Conservation (phyloP, 768 basidiomycete species). For the Hirschioporus abietinus region DNA sequence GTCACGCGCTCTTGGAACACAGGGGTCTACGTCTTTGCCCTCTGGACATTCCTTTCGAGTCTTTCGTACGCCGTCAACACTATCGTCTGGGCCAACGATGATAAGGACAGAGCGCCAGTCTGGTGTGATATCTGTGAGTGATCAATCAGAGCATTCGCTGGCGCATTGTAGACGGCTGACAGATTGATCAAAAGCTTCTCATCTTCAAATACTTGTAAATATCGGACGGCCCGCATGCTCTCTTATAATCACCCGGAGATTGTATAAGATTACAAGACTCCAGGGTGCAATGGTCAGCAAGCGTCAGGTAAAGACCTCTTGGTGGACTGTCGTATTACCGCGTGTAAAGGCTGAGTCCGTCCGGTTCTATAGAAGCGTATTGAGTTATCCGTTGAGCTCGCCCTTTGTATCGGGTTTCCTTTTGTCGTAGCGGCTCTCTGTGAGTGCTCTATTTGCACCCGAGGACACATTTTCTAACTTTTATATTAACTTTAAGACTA, state of each 20-base stretch:
- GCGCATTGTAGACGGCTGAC: neutral
- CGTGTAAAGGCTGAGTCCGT: neutral
- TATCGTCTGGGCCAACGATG: slow-evolving; percentile 1
- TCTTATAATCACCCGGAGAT: slow-evolving; percentile 43
- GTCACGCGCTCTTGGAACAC: neutral
- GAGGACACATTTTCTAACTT: neutral
- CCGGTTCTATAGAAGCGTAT: neutral
- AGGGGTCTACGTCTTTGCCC: neutral
- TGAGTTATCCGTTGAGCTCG: neutral
- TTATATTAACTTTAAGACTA: neutral
- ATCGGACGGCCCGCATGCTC: slow-evolving; percentile 34
- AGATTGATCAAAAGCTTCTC: slow-evolving; percentile 28
- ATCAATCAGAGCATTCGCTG: neutral
- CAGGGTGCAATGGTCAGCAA: slow-evolving; percentile 44
- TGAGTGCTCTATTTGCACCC: neutral
- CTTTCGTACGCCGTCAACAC: neutral
- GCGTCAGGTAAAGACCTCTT: slow-evolving; percentile 28
- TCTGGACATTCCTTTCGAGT: neutral
- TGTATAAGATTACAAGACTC: slow-evolving; percentile 46
- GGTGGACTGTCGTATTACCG: neutral
- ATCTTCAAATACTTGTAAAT: slow-evolving; percentile 27
- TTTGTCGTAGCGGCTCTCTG: neutral
- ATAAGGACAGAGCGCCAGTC: neutral
- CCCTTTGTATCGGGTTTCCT: neutral
- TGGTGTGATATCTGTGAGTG: slow-evolving; percentile 4